Evolutionary conservation across 78 protist species (phyloP), one percentile per base, ranked within the genome.

Genomic region (slime mould (Dictyostelium discoideum)): DNA sequence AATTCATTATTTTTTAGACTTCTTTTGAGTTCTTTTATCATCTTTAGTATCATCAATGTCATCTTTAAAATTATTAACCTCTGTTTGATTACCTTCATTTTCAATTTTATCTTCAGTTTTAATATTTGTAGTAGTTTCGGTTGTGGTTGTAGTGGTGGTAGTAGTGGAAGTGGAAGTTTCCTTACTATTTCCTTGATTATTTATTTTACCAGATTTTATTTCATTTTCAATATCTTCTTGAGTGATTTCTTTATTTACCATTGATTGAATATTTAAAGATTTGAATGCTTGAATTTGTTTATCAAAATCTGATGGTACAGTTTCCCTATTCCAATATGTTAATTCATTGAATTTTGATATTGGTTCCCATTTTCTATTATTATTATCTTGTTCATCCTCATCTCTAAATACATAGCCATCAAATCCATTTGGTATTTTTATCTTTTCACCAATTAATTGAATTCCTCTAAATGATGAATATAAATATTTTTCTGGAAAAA

Each of bases 281-380:
- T 80, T 80, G 22, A 88, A 13, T 44, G 86, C 77, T 67, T 88
- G 85, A 32, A 78, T 77, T 32, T 32, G 37, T 60, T 54, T 42
- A 67, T 88, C 93, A 16, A 44, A 24, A 40, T 80, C 78, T 6
- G 74, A 57, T n/a, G 93, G 93, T 65, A 40, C 29, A 57, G 65
- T 78, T 46, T 88, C 93, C 72, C 93, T 88, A 46, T 88, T 88
- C 93, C 93, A 88, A 42, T 80, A 78, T 1, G 57, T 80, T 6
- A 88, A 80, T 11, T 46, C 24, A 65, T 80, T 40, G 44, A 88
- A 88, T 40, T 60, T 80, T 67, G 81, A 80, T 11, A 88, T 24
- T 2, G 57, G 11, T 63, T 78, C 85, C 93, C 93, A 88, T 60
- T 78, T 29, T 32, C 24, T 40, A 73, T 67, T n/a, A 32, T 3